phyloP scores from a whole-genome alignment of 257 asterid species.

The Parsonsia alboflavescens region DNA sequence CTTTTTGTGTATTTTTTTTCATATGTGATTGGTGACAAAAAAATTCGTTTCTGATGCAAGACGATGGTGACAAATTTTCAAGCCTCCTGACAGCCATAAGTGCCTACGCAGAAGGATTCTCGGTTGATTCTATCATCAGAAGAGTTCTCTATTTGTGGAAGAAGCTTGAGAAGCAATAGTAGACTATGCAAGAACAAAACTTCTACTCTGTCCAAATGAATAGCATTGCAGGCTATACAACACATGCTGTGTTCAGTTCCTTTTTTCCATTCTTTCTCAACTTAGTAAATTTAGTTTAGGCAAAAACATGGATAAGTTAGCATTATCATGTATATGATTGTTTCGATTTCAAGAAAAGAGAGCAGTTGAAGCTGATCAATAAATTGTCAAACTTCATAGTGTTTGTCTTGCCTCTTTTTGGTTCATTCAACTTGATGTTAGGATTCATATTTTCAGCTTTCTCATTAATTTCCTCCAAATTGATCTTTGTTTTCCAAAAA shows the following conservation, averaged over 20 bases:
- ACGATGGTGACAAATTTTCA: conserved; percentile 75
- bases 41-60: conserved; percentile 42
- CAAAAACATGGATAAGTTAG: not conserved
- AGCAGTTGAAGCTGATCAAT: not conserved
- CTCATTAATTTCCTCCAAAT: too few species aligned
- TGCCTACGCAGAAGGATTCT: too few species aligned
- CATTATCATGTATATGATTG: not conserved
- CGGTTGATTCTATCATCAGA: too few species aligned
- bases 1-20: not conserved
- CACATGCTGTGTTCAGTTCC: too few species aligned
- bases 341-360: not conserved
- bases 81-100: conserved; percentile 84
- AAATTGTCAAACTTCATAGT: not conserved
- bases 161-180: too few species aligned
- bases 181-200: too few species aligned
- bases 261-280: too few species aligned
- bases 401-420: not conserved
- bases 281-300: not conserved
- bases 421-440: not conserved
- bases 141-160: too few species aligned
- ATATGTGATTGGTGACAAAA: not conserved
- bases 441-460: too few species aligned
- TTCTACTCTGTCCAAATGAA: too few species aligned
- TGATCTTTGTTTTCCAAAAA: too few species aligned
- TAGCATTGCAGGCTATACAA: too few species aligned